Evolutionary conservation across 1,284 basidiomycete species (phyloP).

Genomic region (Sphagnurus paluster): DNA sequence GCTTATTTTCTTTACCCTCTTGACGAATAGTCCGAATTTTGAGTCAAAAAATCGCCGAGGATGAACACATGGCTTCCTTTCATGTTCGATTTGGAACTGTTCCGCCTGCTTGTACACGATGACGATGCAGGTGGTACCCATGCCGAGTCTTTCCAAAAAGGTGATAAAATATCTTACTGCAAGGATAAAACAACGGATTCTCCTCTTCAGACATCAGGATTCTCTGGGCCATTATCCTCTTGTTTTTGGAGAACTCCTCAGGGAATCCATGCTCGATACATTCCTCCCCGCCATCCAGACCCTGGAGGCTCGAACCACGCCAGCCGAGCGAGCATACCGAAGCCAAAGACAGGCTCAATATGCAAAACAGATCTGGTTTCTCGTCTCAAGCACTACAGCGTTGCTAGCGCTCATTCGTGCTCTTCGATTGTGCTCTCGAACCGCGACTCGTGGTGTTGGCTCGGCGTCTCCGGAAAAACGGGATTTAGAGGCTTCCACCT

Average conservation of each 20-base stretch:
- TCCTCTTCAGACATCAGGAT: background rate
- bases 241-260: background rate
- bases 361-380: constrained; percentile 30
- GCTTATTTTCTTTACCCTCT: too few species aligned
- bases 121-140: background rate
- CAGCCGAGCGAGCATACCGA: constrained; percentile 26
- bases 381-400: constrained; percentile 39
- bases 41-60: background rate
- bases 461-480: constrained; percentile 9
- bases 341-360: constrained; percentile 25
- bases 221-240: background rate
- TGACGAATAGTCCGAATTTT: background rate
- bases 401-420: constrained; percentile 37
- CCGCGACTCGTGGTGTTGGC: constrained; percentile 10
- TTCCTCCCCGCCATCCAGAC: background rate
- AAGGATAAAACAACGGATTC: constrained; percentile 1
- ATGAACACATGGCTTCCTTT: background rate
- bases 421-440: constrained; percentile 23
- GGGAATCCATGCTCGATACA: background rate
- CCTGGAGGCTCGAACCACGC: constrained; percentile 7
- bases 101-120: background rate
- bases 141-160: background rate
- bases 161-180: background rate
- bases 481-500: background rate
- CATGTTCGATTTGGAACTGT: background rate